Evolutionary conservation across 192 early-diverging fungal species (phyloP), one percentile per base, ranked within the genome.

Genomic region (Haplosporangium gracile): DNA sequence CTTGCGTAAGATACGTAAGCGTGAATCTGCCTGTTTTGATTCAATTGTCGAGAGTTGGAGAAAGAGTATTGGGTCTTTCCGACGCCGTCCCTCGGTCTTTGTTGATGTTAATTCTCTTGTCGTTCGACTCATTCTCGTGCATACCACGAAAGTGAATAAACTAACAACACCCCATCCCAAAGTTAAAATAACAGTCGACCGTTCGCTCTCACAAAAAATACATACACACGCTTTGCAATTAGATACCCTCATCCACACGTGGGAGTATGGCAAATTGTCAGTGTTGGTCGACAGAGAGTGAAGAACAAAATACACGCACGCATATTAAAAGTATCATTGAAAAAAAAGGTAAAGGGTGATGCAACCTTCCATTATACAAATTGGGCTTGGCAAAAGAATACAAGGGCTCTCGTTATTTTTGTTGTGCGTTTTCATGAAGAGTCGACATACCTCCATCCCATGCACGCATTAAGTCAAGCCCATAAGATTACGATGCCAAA

Each of bases 191-290:
- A 65, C 9, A 10, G 26, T 15, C 29, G n/a, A 4, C 26, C 55
- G n/a, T 26, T 57, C n/a, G 24, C 24, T 9, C 53, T 4, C 1
- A 55, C 1, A n/a, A n/a, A 55, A 8, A 2, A 63, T 29, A 29
- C 11, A 29, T 10, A 63, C 57, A 8, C 55, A 63, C 24, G 2
- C 24, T 5, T n/a, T 55, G 57, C 60, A 65, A 65, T 65, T 65
- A 65, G 60, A 65, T 24, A 65, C 29, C 2, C 60, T n/a, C 60
- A 65, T 65, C 60, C 60, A 65, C 60, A 65, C 60, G 60, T 65
- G 60, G 60, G 29, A 65, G 11, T 65, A 65, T 65, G 60, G 26
- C 24, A 65, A 65, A 65, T 65, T 65, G 26, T 51, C 49, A 18
- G 9, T 65, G 60, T 65, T 0, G 29, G 29, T 32, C 60, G 10